Conservation (phyloP, 129 eudicot genomes). For the Escallonia herrerae region DNA sequence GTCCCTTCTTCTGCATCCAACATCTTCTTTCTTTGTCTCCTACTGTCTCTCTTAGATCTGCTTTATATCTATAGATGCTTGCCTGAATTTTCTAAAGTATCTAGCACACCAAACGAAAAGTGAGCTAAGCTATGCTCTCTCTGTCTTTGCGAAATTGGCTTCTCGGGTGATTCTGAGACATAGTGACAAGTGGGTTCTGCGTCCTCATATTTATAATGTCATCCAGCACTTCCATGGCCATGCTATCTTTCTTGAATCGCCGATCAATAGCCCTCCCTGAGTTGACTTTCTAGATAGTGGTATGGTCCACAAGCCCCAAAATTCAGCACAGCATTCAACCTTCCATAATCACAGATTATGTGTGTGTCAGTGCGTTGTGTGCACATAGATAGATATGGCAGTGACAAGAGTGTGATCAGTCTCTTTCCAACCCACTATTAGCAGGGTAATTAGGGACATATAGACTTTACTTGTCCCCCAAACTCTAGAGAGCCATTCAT, state of each 20-base stretch:
- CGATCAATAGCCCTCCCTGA: neutral
- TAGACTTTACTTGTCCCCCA: too few species aligned
- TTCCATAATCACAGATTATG: neutral
- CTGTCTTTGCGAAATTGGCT: neutral
- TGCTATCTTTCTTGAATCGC: neutral
- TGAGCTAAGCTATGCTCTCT: neutral
- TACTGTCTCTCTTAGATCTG: neutral
- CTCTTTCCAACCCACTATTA: too few species aligned
- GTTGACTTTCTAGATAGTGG: constrained; percentile 22
- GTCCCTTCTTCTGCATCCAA: constrained; percentile 31
- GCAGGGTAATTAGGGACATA: too few species aligned
- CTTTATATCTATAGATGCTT: neutral
- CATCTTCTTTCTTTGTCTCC: constrained; percentile 3
- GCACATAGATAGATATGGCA: too few species aligned
- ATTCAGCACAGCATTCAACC: constrained; percentile 10
- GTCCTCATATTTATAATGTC: constrained; percentile 18
- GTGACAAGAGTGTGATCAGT: too few species aligned
- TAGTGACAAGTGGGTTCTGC: constrained; percentile 2
- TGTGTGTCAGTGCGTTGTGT: too few species aligned
- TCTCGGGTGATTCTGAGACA: constrained; percentile 1
- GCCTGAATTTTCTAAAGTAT: neutral
- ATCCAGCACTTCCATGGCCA: neutral
- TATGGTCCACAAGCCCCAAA: constrained; percentile 10
- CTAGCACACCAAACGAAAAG: neutral
- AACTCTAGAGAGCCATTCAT: too few species aligned